Evolutionary conservation across 2,329 filamentous ascomycete species (phyloP), one percentile per base, ranked within the genome.

Genomic region (Gnomoniopsis smithogilvyi): DNA sequence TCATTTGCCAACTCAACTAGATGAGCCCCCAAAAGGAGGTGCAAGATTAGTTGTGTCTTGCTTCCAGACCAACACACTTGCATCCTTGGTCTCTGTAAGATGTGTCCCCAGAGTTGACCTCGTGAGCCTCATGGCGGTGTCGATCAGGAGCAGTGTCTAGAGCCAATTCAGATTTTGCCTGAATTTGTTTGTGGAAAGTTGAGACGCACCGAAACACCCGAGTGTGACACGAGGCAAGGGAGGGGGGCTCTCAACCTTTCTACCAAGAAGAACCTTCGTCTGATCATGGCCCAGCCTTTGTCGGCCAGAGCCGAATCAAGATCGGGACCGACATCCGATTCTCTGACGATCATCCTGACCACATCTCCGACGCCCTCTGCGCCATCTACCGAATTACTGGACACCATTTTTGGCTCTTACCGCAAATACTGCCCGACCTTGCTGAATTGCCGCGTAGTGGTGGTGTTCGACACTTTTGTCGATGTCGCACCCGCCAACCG

Each of bases 331-430:
- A 47, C 59, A 34, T 48, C 58, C 47, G 58, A 64, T 8, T 45
- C 66, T 24, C 47, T 80, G 38, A 80, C 77, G 0, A 67, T 80
- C 53, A 75, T 84, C 51, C 75, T 84, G 63, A 83, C 81, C 1
- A 84, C 81, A 0, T 84, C 81, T 2, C 76, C 81, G 0, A 84
- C 81, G 0, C 81, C 81, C 0, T 84, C 81, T 1, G 76, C 78
- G 0, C 81, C 81, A 0, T 78, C 78, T 0, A 80, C 80, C 0
- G 80, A 82, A 17, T 75, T 84, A 0, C 63, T 84, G n/a, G 74
- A 73, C 0, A 66, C 76, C 0, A 75, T 83, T 2, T 53, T 83
- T 2, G 63, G 68, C 2, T 81, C 80, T 0, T 82, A 82, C 62
- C 68, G 69, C 17, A 49, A 50, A 0, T 69, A 81, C 63, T 83